Evolutionary conservation across 2,329 filamentous ascomycete species (phyloP), one percentile per base, ranked within the genome.

Genomic region (Aspergillus sp.): DNA sequence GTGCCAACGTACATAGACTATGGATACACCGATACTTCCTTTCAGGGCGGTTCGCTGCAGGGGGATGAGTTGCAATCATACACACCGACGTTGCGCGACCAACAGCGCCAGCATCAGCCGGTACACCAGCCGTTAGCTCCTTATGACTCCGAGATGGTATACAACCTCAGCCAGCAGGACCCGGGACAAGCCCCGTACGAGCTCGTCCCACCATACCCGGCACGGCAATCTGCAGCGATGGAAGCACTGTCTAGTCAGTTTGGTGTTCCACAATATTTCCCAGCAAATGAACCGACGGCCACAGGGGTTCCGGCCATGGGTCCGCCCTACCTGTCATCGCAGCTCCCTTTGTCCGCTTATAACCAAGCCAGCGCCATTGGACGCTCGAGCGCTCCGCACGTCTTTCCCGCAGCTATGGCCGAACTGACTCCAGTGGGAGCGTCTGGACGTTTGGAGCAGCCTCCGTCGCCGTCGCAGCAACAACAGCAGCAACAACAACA

Each of bases 211-310:
- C 89, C 89, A 73, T 96, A 92, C 80, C 84, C 88, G 72, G 81
- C 87, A 68, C 88, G 90, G 81, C 90, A 92, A 73, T 85, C 89
- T 79, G 87, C 89, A 82, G 86, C 85, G 63, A 86, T 95, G 79
- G 90, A 92, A 75, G 90, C 92, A 79, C 83, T 93, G 76, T 81
- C 87, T 73, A 87, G 79, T 72, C 84, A 84, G 74, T 86, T 92
- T 76, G 84, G 85, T 63, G 84, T 89, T 73, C 83, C 89, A 80
- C 89, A 89, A 72, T 97, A 95, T 81, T 93, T 92, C 78, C 74
- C 80, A 69, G 79, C 85, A 69, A 83, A 82, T 77, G 89, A 90
- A 73, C 82, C 88, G 72, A 81, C 85, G 68, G 88, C 83, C 72
- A 81, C 88, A 61, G 83, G 84, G 67, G 80, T 89, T 32, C 78